Conservation (phyloP, 139 green algal genomes). For the Mesotaenium endlicherianum region DNA sequence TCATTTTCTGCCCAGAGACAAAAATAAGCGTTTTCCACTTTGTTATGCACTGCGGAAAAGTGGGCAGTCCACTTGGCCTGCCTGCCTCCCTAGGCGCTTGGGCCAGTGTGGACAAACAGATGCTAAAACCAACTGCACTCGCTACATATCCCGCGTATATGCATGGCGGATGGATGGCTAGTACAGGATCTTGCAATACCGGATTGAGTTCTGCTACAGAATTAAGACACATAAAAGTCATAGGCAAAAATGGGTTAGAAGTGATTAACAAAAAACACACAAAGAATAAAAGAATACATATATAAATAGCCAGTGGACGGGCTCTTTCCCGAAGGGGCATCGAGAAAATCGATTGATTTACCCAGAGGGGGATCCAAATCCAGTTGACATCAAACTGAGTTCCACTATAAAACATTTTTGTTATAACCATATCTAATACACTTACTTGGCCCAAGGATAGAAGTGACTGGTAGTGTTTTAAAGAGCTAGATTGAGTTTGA, state of each 20-base stretch:
- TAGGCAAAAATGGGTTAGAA: conserved; percentile 7
- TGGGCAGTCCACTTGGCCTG: neutral
- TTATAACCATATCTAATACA: too few species aligned
- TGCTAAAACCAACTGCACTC: conserved; percentile 8
- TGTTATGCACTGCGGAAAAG: too few species aligned
- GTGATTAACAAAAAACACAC: neutral
- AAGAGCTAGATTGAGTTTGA: too few species aligned
- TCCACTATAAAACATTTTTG: too few species aligned
- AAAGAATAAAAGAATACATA: conserved; percentile 10
- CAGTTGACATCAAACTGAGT: too few species aligned
- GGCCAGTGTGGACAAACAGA: conserved; percentile 1
- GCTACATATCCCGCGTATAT: conserved; percentile 32
- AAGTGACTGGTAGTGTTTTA: too few species aligned
- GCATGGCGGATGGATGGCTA: conserved; percentile 24
- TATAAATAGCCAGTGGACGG: too few species aligned
- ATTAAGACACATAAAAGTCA: neutral
- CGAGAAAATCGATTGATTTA: too few species aligned
- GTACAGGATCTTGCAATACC: conserved; percentile 19
- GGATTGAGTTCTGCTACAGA: conserved; percentile 23
- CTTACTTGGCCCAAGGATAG: too few species aligned
- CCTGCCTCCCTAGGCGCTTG: neutral
- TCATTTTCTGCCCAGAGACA: neutral
- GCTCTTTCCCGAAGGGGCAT: too few species aligned
- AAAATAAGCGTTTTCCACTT: neutral
- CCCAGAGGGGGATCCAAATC: too few species aligned